Evolutionary conservation across 2,329 filamentous ascomycete genomes (phyloP).

Genomic region (Ciborinia camelliae): DNA sequence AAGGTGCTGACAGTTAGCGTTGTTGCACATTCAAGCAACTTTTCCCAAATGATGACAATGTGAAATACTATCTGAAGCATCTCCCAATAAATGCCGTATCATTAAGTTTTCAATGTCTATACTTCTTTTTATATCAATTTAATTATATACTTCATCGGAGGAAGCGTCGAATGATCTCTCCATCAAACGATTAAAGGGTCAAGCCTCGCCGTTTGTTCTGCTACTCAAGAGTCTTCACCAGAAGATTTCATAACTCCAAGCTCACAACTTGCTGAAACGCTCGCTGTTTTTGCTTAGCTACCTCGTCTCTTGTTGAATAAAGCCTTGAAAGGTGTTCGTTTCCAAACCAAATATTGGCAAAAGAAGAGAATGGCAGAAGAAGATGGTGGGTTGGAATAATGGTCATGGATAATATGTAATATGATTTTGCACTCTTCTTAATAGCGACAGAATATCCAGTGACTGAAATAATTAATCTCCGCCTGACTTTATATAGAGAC

Average conservation of each 20-base stretch:
- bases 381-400: neutral
- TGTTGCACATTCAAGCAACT: too few species aligned
- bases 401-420: neutral
- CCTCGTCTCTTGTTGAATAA: neutral
- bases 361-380: neutral
- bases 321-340: neutral
- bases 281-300: too few species aligned
- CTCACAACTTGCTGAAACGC: neutral
- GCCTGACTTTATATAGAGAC: neutral
- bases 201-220: too few species aligned
- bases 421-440: neutral
- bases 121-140: neutral
- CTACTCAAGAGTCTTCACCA: neutral
- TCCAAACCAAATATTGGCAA: neutral
- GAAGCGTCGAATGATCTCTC: too few species aligned
- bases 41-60: neutral
- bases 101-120: neutral
- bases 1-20: neutral
- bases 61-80: neutral
- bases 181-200: neutral
- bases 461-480: neutral
- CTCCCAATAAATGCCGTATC: neutral
- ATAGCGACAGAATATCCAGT: neutral
- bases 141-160: neutral
- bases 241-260: neutral